A percentile compares a stretch with the other conserved stretches of the same genome.
Evolutionary conservation across 1,139 yeast species (phyloP).

Genomic region (Suhomyces bolitotheri): DNA sequence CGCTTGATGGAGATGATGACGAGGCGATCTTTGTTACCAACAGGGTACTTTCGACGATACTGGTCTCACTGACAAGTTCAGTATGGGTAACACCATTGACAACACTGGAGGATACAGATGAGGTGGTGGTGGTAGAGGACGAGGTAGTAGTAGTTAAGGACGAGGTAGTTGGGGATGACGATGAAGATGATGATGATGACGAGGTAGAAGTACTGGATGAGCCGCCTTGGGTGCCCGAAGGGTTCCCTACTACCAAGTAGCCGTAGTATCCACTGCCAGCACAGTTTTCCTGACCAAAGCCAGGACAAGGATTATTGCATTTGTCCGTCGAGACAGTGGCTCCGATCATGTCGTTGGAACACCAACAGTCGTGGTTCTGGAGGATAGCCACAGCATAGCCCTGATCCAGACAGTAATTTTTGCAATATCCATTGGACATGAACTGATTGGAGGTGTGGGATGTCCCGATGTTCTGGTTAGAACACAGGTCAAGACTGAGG

Average conservation of each 20-base stretch:
- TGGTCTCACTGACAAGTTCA: conserved; percentile 5
- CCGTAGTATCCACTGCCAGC: conserved; percentile 37
- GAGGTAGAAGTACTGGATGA: conserved; percentile 14
- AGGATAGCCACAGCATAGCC: conserved; percentile 60
- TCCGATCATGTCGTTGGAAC: conserved; percentile 55
- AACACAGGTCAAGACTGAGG: conserved; percentile 37
- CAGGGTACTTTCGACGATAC: conserved; percentile 8
- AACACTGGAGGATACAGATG: background rate
- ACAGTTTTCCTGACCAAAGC: conserved; percentile 38
- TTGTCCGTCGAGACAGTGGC: conserved; percentile 29
- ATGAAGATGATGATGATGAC: conserved; percentile 11
- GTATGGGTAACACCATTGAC: conserved; percentile 11
- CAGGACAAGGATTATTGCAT: conserved; percentile 57
- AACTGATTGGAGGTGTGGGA: conserved; percentile 22
- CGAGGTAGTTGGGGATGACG: conserved; percentile 9
- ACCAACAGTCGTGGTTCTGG: conserved; percentile 57
- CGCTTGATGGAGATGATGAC: conserved; percentile 16
- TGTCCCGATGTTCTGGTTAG: conserved; percentile 43
- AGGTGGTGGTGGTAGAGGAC: conserved; percentile 3
- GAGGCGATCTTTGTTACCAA: conserved; percentile 12
- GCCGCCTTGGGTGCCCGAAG: conserved; percentile 14
- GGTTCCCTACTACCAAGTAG: conserved; percentile 31
- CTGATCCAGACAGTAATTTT: conserved; percentile 38
- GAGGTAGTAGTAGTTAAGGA: conserved; percentile 6
- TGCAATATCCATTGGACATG: conserved; percentile 60